These are phyloP conservation scores for Fraxinus sp. DNA, from an alignment of 305 asterid species.

Conservation along the genomic window DNA sequence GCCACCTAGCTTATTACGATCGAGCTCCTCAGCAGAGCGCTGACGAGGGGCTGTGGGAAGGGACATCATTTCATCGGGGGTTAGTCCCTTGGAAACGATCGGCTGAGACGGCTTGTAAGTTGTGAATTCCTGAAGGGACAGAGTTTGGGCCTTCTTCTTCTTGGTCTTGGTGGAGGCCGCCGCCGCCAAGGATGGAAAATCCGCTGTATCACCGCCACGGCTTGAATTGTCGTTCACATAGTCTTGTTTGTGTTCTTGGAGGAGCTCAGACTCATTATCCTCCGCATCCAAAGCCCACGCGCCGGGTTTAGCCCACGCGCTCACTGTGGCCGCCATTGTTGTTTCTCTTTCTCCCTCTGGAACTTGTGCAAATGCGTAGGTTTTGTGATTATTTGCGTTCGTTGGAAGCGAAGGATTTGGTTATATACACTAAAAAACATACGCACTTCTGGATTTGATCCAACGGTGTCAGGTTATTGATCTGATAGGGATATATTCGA, in stretches of 20 bases:
- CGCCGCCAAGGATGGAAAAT: conserved; percentile 53
- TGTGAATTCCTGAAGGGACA: conserved; percentile 60
- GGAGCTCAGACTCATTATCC: conserved; percentile 69
- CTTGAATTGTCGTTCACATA: conserved; percentile 26
- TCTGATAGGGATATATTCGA: neutral
- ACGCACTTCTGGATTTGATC: conserved; percentile 15
- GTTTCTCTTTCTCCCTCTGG: neutral
- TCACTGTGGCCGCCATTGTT: conserved; percentile 83
- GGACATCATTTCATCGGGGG: conserved; percentile 44
- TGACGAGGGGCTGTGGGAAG: conserved; percentile 88
- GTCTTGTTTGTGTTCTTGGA: conserved; percentile 41
- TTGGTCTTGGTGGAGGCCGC: conserved; percentile 60
- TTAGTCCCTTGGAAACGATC: conserved; percentile 37
- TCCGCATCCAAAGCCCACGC: conserved; percentile 95
- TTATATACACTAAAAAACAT: neutral
- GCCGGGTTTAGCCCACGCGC: conserved; percentile 92
- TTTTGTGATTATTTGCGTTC: conserved; percentile 30
- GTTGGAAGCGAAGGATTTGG: conserved; percentile 24
- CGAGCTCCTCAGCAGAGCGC: conserved; percentile 81
- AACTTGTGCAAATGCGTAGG: conserved; percentile 11
- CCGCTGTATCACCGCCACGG: conserved; percentile 35
- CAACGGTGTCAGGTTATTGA: conserved; percentile 15
- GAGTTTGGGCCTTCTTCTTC: conserved; percentile 68
- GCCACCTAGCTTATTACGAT: conserved; percentile 55
- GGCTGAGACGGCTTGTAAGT: conserved; percentile 24